Percentiles rank a stretch among this genome's conserved stretches.
Evolutionary conservation across 2,329 filamentous ascomycete species (phyloP).

Genomic region (Knufia petricola): DNA sequence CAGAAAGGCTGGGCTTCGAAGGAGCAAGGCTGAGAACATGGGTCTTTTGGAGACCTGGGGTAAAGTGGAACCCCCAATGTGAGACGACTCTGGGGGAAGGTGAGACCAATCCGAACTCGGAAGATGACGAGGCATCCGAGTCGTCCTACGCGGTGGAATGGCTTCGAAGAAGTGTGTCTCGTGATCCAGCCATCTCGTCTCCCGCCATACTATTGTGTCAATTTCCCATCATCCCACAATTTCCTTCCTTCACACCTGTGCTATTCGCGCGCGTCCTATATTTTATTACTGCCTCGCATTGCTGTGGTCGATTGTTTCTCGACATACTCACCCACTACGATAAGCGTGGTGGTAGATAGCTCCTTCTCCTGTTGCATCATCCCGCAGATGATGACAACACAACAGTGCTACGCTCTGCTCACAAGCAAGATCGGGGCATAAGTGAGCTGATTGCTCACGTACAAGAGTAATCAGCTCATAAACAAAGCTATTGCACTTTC

Average conservation of each 20-base stretch:
- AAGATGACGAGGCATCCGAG: constrained; percentile 2
- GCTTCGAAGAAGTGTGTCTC: background rate
- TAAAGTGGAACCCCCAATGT: background rate
- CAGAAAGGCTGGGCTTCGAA: too few relatives aligned
- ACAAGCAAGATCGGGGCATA: constrained; percentile 1
- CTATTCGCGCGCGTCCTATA: too few relatives aligned
- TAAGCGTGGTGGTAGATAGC: background rate
- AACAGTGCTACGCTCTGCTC: background rate
- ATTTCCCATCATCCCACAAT: background rate
- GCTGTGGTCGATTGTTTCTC: background rate
- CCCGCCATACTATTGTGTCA: background rate
- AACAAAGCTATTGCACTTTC: background rate
- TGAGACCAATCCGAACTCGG: background rate
- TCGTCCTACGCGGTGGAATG: background rate
- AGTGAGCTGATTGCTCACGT: constrained; percentile 6
- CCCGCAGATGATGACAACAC: constrained; percentile 9
- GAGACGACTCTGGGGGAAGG: constrained; percentile 2
- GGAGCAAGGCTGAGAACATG: background rate
- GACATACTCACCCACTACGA: background rate
- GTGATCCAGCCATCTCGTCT: constrained; percentile 1
- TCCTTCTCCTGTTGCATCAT: background rate
- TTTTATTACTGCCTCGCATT: too few relatives aligned
- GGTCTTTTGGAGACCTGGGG: constrained; percentile 6
- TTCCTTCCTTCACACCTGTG: background rate
- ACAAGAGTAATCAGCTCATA: constrained; percentile 3